phyloP scores from a whole-genome alignment of 2,329 filamentous ascomycete genomes.

The Fusarium proliferatum region DNA sequence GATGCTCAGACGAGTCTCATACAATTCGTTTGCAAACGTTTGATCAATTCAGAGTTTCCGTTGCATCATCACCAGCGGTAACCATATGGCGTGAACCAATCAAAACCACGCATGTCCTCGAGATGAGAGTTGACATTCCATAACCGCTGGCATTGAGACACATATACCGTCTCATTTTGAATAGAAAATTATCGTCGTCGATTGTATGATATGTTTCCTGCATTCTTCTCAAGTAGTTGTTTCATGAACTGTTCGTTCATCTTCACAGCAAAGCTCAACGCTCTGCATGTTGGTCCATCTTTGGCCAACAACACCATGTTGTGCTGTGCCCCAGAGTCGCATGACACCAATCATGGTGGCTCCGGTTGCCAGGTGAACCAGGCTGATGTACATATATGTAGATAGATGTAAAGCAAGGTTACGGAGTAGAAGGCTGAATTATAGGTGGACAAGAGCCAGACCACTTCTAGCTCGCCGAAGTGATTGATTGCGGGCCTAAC shows the following conservation, averaged over 20 bases:
- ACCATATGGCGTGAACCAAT: constrained; percentile 20
- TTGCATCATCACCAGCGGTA: constrained; percentile 11
- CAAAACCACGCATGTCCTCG: background rate
- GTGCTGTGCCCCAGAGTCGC: constrained; percentile 24
- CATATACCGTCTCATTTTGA: background rate
- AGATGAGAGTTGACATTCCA: background rate
- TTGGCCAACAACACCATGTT: background rate
- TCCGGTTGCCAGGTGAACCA: constrained; percentile 40
- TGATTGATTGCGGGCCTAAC: background rate
- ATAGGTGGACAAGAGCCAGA: background rate
- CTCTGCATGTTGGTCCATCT: background rate
- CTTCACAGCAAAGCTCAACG: background rate
- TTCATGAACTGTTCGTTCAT: background rate
- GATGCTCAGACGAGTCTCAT: background rate
- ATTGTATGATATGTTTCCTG: background rate
- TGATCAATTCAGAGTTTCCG: constrained; percentile 12
- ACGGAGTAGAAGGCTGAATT: too few species aligned
- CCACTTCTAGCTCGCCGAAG: background rate
- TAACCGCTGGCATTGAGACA: constrained; percentile 3
- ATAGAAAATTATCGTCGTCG: background rate
- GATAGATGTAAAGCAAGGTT: background rate
- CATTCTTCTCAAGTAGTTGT: constrained; percentile 6
- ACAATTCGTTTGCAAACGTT: background rate
- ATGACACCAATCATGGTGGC: background rate
- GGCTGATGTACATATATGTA: background rate